Evolutionary conservation across 2,329 filamentous ascomycete species (phyloP).

Genomic region (Phialocephala sp.): DNA sequence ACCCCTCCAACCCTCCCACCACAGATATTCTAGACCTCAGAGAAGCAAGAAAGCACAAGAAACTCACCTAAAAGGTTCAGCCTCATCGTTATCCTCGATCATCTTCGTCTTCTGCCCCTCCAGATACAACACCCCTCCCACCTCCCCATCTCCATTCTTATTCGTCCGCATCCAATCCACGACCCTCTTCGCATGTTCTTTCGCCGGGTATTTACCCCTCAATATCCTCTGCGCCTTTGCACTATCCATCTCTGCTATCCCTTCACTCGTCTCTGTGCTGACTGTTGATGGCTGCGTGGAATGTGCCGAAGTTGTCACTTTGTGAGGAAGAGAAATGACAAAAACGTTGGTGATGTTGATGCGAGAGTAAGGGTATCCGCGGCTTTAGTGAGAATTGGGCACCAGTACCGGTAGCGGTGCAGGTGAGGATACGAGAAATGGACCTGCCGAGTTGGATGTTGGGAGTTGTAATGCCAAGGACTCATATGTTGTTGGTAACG

Average conservation of each 20-base stretch:
- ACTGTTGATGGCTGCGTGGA: background rate
- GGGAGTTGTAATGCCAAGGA: constrained; percentile 1
- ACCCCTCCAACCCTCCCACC: background rate
- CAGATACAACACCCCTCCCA: constrained; percentile 80
- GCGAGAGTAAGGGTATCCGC: background rate
- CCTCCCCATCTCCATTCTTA: constrained; percentile 66
- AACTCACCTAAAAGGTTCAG: constrained; percentile 74
- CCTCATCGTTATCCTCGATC: constrained; percentile 88
- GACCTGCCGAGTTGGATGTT: background rate
- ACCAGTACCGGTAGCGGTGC: no score
- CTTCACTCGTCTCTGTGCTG: background rate
- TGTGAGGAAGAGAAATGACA: background rate
- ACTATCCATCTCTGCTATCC: constrained; percentile 11
- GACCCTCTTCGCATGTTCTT: constrained; percentile 84
- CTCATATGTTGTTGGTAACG: background rate
- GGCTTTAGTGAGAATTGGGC: constrained; percentile 2
- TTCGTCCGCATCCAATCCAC: constrained; percentile 75
- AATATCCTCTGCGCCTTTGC: constrained; percentile 49
- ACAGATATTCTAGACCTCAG: background rate
- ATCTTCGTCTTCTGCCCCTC: constrained; percentile 83
- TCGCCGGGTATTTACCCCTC: constrained; percentile 77
- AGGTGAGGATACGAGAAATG: background rate
- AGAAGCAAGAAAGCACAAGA: background rate
- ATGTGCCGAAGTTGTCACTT: background rate
- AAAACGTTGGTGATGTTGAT: background rate